Percentiles rank a stretch among this genome's conserved stretches.
Evolutionary conservation across 1,139 yeast species (phyloP).

Genomic region (Eremothecium cymbalariae): DNA sequence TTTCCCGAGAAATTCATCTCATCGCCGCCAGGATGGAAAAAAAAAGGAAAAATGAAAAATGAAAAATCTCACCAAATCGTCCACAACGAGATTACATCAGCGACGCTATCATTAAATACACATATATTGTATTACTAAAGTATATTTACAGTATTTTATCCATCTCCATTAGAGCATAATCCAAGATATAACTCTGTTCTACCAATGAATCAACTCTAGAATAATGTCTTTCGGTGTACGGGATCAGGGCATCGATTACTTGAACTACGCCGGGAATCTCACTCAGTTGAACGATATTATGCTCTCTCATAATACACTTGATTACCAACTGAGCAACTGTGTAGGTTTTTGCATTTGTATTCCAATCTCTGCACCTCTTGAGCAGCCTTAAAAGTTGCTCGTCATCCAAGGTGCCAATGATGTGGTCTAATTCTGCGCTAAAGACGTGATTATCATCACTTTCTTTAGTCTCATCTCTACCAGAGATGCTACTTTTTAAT

Average conservation of each 20-base stretch:
- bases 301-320: conserved; percentile 50
- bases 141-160: conserved; percentile 34
- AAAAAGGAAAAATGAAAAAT: too few species aligned
- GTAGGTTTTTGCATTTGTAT: conserved; percentile 76
- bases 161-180: conserved; percentile 78
- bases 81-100: too few species aligned
- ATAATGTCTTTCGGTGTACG: conserved; percentile 83
- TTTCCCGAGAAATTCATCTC: too few species aligned
- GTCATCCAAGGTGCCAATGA: conserved; percentile 49
- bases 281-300: conserved; percentile 47
- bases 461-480: conserved; percentile 23
- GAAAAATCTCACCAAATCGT: too few species aligned
- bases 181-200: conserved; percentile 78
- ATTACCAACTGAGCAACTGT: conserved; percentile 72
- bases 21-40: too few species aligned
- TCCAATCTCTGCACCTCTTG: conserved; percentile 87
- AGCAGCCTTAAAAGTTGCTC: conserved; percentile 56
- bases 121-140: neutral
- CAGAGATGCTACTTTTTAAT: conserved; percentile 44
- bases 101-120: too few species aligned
- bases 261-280: conserved; percentile 61
- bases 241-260: conserved; percentile 64
- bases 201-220: conserved; percentile 65
- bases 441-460: conserved; percentile 41
- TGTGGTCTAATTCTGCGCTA: conserved; percentile 53